A percentile compares a stretch with the other conserved stretches of the same genome.
These are phyloP conservation scores for Solanum paucissectum DNA, from an alignment of 257 asterid genomes.

Conservation along the genomic window DNA sequence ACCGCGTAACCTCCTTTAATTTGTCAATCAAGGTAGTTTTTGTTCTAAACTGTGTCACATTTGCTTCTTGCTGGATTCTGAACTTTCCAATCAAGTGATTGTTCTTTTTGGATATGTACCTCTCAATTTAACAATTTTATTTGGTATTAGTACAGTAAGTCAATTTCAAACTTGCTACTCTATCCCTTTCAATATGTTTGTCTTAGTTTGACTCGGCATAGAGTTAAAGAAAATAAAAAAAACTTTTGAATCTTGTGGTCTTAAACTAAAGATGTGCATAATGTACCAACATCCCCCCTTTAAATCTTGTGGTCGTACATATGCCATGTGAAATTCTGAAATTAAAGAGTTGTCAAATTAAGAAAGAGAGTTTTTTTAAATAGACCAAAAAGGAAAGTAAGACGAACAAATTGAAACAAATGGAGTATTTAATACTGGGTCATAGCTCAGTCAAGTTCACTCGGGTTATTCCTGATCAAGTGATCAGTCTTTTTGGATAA, in stretches of 20 bases:
- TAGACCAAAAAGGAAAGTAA: not conserved
- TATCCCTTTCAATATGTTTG: not conserved
- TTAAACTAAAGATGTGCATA: not conserved
- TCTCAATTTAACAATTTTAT: not conserved
- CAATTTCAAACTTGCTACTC: not conserved
- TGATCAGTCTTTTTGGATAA: not conserved
- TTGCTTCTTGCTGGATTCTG: not conserved
- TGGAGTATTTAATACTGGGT: not conserved
- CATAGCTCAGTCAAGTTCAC: not conserved
- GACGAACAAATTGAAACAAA: not conserved
- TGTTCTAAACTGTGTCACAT: not conserved
- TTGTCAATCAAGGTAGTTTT: slow-evolving; percentile 67
- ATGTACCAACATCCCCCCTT: too few species aligned
- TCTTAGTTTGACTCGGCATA: not conserved
- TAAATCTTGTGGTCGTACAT: not conserved
- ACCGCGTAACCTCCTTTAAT: slow-evolving; percentile 68
- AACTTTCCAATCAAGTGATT: not conserved
- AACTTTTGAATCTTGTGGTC: not conserved
- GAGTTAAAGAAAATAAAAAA: not conserved
- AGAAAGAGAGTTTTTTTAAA: not conserved
- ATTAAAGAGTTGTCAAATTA: not conserved
- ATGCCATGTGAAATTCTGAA: not conserved
- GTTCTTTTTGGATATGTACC: not conserved
- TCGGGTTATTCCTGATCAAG: not conserved
- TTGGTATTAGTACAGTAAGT: not conserved